phyloP scores from a whole-genome alignment of 768 basidiomycete genomes.

The Suillus ampliporus region DNA sequence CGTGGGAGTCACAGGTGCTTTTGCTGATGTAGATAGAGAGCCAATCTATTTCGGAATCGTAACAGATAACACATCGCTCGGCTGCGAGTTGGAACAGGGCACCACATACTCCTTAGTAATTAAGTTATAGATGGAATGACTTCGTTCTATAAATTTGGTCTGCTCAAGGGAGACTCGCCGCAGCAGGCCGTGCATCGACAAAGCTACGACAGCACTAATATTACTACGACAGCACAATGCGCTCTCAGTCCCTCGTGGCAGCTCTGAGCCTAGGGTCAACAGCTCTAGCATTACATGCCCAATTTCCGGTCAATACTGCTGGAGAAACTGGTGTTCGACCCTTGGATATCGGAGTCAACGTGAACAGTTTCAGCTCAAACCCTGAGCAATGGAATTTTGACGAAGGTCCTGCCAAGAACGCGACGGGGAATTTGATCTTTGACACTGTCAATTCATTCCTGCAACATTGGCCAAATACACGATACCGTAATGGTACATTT shows the following conservation, averaged over 20 bases:
- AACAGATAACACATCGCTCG: too few species aligned
- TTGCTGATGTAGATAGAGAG: too few species aligned
- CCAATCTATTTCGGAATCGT: too few species aligned
- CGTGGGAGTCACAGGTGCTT: too few species aligned
- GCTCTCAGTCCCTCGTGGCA: neutral
- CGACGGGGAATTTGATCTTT: constrained; percentile 42
- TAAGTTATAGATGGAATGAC: too few species aligned
- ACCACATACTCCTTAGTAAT: too few species aligned
- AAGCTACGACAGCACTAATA: too few species aligned
- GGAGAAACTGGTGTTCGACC: neutral
- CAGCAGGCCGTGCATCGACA: too few species aligned
- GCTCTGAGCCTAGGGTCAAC: neutral
- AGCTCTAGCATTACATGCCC: neutral
- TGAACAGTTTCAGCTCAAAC: neutral
- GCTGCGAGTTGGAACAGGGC: too few species aligned
- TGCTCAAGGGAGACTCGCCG: too few species aligned
- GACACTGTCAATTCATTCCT: constrained; percentile 39
- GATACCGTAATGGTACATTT: constrained; percentile 39
- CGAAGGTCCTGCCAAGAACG: constrained; percentile 27
- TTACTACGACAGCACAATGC: neutral
- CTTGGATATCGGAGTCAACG: neutral
- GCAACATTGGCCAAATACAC: constrained; percentile 46
- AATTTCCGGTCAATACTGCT: neutral
- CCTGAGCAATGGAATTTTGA: constrained; percentile 26
- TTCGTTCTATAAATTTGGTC: too few species aligned